Evolutionary conservation across 1,284 basidiomycete species (phyloP).

Genomic region (Moesziomyces antarcticus): DNA sequence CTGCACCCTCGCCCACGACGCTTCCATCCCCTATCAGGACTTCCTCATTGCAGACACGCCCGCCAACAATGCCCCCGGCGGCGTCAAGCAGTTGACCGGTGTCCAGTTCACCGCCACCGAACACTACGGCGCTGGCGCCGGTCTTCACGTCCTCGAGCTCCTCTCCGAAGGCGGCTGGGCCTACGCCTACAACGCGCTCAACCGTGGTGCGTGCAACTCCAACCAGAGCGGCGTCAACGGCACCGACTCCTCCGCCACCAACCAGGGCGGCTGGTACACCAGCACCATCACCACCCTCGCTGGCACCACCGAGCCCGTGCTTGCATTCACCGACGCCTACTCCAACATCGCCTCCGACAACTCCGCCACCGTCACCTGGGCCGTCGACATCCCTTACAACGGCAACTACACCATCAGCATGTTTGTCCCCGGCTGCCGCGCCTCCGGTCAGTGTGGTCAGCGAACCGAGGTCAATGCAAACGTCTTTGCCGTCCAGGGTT

Average conservation of each 20-base stretch:
- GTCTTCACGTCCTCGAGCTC: conserved; percentile 87
- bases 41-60: conserved; percentile 76
- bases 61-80: conserved; percentile 61
- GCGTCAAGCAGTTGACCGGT: conserved; percentile 77
- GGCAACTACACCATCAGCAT: conserved; percentile 87
- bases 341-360: conserved; percentile 74
- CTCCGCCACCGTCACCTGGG: conserved; percentile 83
- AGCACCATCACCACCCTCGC: conserved; percentile 70
- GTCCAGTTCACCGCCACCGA: conserved; percentile 76
- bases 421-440: conserved; percentile 84
- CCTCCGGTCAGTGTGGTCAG: conserved; percentile 80
- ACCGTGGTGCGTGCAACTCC: conserved; percentile 55
- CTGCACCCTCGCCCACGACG: conserved; percentile 68
- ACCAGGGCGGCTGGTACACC: conserved; percentile 55
- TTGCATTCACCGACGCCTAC: conserved; percentile 77
- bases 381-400: conserved; percentile 86
- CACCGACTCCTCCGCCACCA: conserved; percentile 49
- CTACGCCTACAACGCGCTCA: conserved; percentile 61
- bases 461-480: conserved; percentile 86
- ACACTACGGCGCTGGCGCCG: conserved; percentile 82
- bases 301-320: conserved; percentile 80
- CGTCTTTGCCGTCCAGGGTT: conserved; percentile 75
- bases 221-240: conserved; percentile 52
- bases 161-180: conserved; percentile 79
- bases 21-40: conserved; percentile 84